Percentiles rank a stretch among this genome's conserved stretches.
phyloP scores from a whole-genome alignment of 148 eudicot genomes.

The Suaeda aralocaspica region DNA sequence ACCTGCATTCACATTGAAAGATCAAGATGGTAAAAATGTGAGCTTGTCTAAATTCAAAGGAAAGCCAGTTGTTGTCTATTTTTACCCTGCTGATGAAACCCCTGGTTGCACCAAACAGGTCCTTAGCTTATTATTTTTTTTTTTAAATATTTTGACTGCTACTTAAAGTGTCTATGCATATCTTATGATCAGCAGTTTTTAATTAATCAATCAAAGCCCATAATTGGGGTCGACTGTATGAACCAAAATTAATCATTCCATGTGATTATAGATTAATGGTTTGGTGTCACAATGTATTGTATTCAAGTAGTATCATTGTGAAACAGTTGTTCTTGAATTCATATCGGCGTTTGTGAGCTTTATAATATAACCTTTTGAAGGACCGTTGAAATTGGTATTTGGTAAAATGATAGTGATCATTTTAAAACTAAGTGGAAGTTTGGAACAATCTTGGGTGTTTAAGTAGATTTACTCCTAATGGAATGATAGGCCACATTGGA shows the following conservation, averaged over 20 bases:
- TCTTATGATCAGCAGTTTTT: too few relatives aligned
- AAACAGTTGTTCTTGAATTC: too few relatives aligned
- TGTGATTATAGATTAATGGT: not conserved
- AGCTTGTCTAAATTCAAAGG: constrained; percentile 86
- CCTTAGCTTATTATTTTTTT: not conserved
- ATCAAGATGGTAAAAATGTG: constrained; percentile 84
- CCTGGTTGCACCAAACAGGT: constrained; percentile 99
- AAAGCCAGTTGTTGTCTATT: constrained; percentile 87
- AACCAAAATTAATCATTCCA: too few relatives aligned
- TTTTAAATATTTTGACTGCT: too few relatives aligned
- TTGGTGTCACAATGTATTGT: not conserved
- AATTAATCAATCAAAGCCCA: too few relatives aligned
- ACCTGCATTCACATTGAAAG: constrained; percentile 76
- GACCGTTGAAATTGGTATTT: not conserved
- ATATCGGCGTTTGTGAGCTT: not conserved
- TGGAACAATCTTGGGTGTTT: not conserved
- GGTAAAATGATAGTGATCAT: not conserved
- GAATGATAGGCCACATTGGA: not conserved
- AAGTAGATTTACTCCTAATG: not conserved
- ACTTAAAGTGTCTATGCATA: too few relatives aligned
- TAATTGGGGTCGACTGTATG: not conserved
- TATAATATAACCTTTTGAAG: not conserved
- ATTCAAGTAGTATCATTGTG: not conserved
- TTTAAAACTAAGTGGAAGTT: not conserved
- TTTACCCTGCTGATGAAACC: constrained; percentile 98